Evolutionary conservation across 176 grass and related monocot genomes (phyloP).

Genomic region (Rhynchospora pubera): DNA sequence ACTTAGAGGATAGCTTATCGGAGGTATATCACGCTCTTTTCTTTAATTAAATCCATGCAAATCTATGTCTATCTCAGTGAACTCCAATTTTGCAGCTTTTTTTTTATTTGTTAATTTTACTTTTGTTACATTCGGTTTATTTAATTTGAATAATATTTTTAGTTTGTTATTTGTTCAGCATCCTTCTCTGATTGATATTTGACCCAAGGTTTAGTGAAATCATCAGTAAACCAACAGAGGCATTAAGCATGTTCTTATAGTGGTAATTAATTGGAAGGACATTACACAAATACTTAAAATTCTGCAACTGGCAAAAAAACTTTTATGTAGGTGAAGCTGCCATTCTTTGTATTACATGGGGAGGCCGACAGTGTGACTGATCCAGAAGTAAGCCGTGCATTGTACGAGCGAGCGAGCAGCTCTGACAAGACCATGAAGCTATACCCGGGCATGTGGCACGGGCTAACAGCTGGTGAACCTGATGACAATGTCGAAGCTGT

Average conservation of each 20-base stretch:
- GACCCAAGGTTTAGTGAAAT: background rate
- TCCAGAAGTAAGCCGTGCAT: conserved; percentile 67
- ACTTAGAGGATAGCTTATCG: conserved; percentile 61
- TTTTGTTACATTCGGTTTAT: background rate
- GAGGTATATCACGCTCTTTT: conserved; percentile 25
- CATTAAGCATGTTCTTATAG: background rate
- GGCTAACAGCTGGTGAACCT: conserved; percentile 68
- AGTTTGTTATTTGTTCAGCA: background rate
- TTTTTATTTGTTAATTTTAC: background rate
- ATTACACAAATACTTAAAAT: background rate
- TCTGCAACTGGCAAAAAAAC: background rate
- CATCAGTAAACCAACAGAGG: background rate
- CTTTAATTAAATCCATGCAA: background rate
- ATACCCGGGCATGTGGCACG: conserved; percentile 88
- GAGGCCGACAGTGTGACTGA: conserved; percentile 80
- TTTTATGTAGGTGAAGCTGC: conserved; percentile 42
- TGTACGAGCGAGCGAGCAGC: conserved; percentile 52
- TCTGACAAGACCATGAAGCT: conserved; percentile 83
- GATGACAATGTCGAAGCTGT: conserved; percentile 62
- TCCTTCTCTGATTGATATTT: background rate
- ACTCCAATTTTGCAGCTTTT: background rate
- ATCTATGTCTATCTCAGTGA: background rate
- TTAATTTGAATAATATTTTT: background rate
- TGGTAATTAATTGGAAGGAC: background rate
- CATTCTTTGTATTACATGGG: conserved; percentile 87